Percentiles rank a stretch among this genome's conserved stretches.
Conservation (phyloP, 164 flowering plant genomes). For the Tinospora cordifolia region DNA sequence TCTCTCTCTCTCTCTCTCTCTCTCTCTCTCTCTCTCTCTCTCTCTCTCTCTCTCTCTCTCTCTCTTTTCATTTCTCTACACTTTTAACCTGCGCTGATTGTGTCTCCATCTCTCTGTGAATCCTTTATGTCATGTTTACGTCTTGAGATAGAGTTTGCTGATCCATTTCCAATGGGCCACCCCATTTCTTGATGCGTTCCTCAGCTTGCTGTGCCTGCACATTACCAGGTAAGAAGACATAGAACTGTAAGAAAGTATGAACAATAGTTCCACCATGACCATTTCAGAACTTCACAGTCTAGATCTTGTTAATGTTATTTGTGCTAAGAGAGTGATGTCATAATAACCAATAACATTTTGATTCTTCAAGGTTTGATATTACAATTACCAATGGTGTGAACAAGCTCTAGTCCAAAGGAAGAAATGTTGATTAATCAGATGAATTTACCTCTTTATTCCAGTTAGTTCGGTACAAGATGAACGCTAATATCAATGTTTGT, state of each 20-base stretch:
- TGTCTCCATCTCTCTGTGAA: no score
- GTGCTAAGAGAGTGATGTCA: no score
- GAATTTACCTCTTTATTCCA: conserved; percentile 41
- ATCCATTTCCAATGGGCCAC: conserved; percentile 20
- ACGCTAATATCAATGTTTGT: conserved; percentile 30
- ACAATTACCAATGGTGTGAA: no score
- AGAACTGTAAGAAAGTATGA: not conserved
- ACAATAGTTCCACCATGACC: not conserved
- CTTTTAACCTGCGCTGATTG: no score
- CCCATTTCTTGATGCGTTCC: conserved; percentile 28
- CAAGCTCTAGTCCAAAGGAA: no score
- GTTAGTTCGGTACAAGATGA: conserved; percentile 27
- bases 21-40: no score
- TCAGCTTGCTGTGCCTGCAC: conserved; percentile 33
- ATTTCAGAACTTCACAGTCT: not conserved
- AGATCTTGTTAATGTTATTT: no score
- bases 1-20: no score
- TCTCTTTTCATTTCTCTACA: no score
- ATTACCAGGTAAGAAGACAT: not conserved
- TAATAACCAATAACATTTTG: no score
- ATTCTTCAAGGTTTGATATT: no score
- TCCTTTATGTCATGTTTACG: not conserved
- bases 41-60: no score
- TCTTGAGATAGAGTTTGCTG: not conserved
- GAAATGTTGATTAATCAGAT: not conserved